A percentile compares a stretch with the other conserved stretches of the same genome.
Conservation (phyloP, 1,284 basidiomycete genomes). For the Papiliotrema laurentii region DNA sequence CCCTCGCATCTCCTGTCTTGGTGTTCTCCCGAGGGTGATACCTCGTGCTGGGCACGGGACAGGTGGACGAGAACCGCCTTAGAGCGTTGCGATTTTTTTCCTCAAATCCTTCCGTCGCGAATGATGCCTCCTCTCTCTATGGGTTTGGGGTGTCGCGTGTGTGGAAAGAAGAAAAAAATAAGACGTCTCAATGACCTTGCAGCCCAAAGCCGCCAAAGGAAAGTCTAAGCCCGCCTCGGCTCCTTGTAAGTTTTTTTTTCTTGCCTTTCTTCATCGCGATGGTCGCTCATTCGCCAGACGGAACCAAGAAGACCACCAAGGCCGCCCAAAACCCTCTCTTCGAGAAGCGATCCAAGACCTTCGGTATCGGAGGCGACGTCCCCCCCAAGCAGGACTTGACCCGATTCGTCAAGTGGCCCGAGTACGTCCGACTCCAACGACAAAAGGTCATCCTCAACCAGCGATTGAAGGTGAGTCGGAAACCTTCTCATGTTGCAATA, state of each 20-base stretch:
- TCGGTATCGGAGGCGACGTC: constrained; percentile 95
- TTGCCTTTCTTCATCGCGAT: constrained; percentile 1
- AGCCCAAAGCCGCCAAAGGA: constrained; percentile 50
- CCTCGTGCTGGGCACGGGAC: no score
- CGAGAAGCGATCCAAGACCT: constrained; percentile 84
- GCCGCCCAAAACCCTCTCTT: constrained; percentile 92
- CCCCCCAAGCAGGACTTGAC: constrained; percentile 87
- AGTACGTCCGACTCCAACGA: constrained; percentile 96
- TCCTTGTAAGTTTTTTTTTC: constrained; percentile 34
- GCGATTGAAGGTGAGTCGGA: constrained; percentile 70
- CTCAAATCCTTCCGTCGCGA: no score
- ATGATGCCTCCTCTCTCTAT: constrained; percentile 12
- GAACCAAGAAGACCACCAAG: constrained; percentile 68
- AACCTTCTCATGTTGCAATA: neutral
- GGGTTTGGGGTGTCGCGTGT: neutral
- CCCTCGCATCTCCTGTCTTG: neutral
- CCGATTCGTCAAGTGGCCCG: constrained; percentile 99
- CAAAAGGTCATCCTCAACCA: constrained; percentile 99
- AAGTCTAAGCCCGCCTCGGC: constrained; percentile 49
- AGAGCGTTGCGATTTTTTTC: constrained; percentile 35
- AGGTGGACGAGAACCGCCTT: constrained; percentile 1
- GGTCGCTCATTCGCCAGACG: constrained; percentile 52
- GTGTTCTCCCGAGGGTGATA: neutral
- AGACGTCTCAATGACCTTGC: constrained; percentile 48
- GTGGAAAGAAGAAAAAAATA: constrained; percentile 20